Base-by-base conservation (phyloP, 192 early-diverging fungal species). In the Geranomyces michiganensis region DNA sequence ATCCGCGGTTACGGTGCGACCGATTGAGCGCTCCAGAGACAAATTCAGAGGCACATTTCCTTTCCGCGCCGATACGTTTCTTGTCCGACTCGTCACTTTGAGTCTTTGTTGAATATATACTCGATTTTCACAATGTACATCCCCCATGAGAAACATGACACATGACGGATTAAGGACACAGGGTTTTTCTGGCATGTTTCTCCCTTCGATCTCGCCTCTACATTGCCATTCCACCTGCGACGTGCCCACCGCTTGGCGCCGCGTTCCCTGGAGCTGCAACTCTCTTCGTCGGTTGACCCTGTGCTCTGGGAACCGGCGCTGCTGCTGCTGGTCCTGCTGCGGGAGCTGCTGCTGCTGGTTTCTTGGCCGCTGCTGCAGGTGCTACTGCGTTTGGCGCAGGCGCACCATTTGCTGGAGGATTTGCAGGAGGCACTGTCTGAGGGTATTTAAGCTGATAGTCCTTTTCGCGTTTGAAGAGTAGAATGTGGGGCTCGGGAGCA, bases 1-100 rank as follows among this genome's bases (percentile, higher is more conserved):
- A 80, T 85, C 71, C 78, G 79, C 41, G 84, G 84, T 21, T 85
- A 85, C 68, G 80, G 83, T 12, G 83, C 78, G 8, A 53, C 51
- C 51, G 51, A 53, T 53, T 53, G 36, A 41, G 36, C 36, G 36
- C 36, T 41, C 5, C 36, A 10, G 36, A 41, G 10, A 41, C 36
- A 41, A 7, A 41, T 7, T 10, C 3, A 41, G 10, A 41, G 3
- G 36, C 36, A 41, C 36, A 7, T 41, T 41, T 3, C 36, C 36
- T 41, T 10, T 41, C 36, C 36, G 36, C 36, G 5, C 36, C 36
- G 5, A 3, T 41, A 3, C 36, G 36, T 10, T 41, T 41, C 36
- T 41, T 41, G 5, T 41, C 3, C 36, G 3, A 41, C 36, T 41
- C 36, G 10, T 41, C 36, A 10, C 36, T 41, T 41, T 41, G 36